Base-by-base conservation (phyloP, 2,329 filamentous ascomycete genomes). In the Aciculosporium take region DNA sequence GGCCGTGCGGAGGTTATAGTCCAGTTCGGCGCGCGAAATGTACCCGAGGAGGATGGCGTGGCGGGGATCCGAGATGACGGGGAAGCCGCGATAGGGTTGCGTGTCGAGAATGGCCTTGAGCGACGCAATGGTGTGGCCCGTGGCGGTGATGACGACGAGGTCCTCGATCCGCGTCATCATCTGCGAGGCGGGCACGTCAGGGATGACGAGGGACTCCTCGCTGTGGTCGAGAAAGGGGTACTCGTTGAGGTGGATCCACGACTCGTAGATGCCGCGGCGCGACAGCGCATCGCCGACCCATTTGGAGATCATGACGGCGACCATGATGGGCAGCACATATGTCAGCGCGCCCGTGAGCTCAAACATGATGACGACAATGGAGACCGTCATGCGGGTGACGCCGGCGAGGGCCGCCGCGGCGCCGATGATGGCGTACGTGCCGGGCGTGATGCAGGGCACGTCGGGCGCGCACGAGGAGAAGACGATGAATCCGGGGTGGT, bases 281-380 rank as follows among this genome's bases (percentile, higher is more conserved):
- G 85, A 87, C 59, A 98, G 88, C 38, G 87, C 89, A 60, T 98
- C 91, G 54, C 88, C 91, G 21, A 94, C 86, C 91, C 91, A 98
- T 65, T 98, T 98, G 47, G 84, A 84, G 34, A 96, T 72, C 88
- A 98, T 94, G 55, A 98, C 91, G 33, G 88, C 87, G 48, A 98
- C 84, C 91, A 98, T 98, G 60, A 96, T 98, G 41, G 91, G 91
- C 7, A 98, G 76, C 37, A 98, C 89, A 56, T 96, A 96, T 1
- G 87, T 94, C 23, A 98, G 72, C 1, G 91, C 91, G 40, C 91
- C 91, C 0, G 91, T 98, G 42, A 98, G 79, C 66, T 98, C 91
- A 56, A 98, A 98, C 83, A 95, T 95, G 64, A 98, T 98, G 54
- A 96, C 91, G 4, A 98, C 89, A 50, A 98, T 95, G 10, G 88